These are phyloP conservation scores for Metarhizium album DNA, from an alignment of 2,329 filamentous ascomycete genomes.

Conservation along the genomic window DNA sequence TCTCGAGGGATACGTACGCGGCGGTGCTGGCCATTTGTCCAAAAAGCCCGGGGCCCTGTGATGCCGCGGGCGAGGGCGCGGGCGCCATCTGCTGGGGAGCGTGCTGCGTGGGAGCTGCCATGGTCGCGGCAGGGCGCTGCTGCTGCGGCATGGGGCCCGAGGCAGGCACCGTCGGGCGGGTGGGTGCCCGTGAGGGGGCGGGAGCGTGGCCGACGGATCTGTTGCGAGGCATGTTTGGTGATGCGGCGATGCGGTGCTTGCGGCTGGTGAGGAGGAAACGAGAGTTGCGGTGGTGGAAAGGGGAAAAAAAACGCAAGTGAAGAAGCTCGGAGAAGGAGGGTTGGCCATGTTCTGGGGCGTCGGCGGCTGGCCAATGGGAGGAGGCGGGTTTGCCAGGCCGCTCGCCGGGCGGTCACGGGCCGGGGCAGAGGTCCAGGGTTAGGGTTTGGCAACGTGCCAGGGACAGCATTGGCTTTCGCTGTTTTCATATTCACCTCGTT, in stretches of 20 bases:
- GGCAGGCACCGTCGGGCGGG: constrained; percentile 55
- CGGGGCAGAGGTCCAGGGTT: constrained; percentile 1
- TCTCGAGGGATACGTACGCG: constrained; percentile 56
- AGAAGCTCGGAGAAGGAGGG: constrained; percentile 19
- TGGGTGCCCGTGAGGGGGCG: constrained; percentile 23
- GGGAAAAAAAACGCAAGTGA: constrained; percentile 4
- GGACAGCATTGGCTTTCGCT: no score
- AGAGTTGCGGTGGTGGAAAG: background rate
- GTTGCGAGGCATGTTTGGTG: constrained; percentile 60
- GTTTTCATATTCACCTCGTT: background rate
- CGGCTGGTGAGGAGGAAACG: background rate
- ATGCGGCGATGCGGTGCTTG: constrained; percentile 8
- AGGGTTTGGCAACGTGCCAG: no score
- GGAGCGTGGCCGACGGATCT: constrained; percentile 52
- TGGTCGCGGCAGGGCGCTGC: constrained; percentile 59
- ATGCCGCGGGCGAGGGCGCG: constrained; percentile 34
- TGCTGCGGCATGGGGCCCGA: constrained; percentile 49
- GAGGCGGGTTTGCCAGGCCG: constrained; percentile 14
- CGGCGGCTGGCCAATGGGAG: constrained; percentile 18
- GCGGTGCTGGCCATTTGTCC: constrained; percentile 97
- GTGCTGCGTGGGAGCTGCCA: constrained; percentile 40
- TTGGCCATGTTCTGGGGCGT: constrained; percentile 13
- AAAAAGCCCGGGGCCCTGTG: constrained; percentile 73
- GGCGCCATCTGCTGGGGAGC: constrained; percentile 34
- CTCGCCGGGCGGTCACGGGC: constrained; percentile 17